Base-by-base conservation (phyloP, 768 basidiomycete genomes). In the Lactarius sp. region DNA sequence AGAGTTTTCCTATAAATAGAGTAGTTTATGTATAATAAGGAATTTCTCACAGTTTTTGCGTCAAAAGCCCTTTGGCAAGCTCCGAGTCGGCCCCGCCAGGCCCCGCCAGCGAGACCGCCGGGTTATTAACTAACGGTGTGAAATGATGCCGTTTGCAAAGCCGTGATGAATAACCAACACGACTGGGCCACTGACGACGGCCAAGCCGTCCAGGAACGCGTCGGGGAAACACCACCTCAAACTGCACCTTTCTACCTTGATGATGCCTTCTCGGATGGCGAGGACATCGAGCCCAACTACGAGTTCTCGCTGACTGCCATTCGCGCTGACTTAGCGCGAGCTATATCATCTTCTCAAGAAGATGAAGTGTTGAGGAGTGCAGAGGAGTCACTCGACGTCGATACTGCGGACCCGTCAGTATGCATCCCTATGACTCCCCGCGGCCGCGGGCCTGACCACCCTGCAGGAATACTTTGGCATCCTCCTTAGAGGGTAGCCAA, bases 191-290 rank as follows among this genome's bases (percentile, higher is more conserved):
- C 33, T 46, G 52, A 61, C 41, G 36, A 58, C 9, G 50, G n/a
- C 36, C 47, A 53, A n/a, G 33, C 44, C 4, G 22, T 56, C 33
- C 59, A 56, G 41, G 57, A 50, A 42, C 42, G 12, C 18, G 33
- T 59, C 13, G 49, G 31, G 8, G 57, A 66, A 50, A 20, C 16
- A 6, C 34, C 39, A 41, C 39, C 53, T 14, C 31, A 57, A 20
- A 49, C 53, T 1, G 27, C 53, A 2, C 22, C 61, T 31, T 63
- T 66, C 39, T 27, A 66, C 42, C 34, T 68, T 20, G 88, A 90
- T 74, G 90, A 91, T 71, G 85, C 86, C 14, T 91, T 91, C 73
- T 79, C 80, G 1, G 84, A 85, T 53, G 76, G 72, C 10, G 83
- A 85, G 9, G 83, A 83, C 62, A 74, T 77, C 46, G 80, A 81